phyloP scores from a whole-genome alignment of 257 asterid genomes.

The Verbena officinalis region DNA sequence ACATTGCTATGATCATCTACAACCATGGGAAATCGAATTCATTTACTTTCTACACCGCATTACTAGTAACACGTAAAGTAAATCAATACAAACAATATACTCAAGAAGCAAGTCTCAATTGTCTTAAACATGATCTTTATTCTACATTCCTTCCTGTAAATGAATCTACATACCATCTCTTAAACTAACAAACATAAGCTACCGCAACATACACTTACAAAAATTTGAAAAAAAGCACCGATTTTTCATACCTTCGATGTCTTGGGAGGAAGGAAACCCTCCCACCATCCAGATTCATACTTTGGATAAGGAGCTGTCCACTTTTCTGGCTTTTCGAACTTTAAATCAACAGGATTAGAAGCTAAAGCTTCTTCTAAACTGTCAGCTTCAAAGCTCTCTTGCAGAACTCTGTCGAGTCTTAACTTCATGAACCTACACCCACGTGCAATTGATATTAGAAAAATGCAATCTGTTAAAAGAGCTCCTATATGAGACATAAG shows the following conservation, averaged over 20 bases:
- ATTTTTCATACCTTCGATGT: slow-evolving; percentile 55
- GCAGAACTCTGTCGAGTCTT: slow-evolving; percentile 83
- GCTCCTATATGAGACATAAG: not conserved
- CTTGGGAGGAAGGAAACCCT: slow-evolving; percentile 63
- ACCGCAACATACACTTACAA: slow-evolving; percentile 26
- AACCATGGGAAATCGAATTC: not conserved
- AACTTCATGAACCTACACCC: slow-evolving; percentile 79
- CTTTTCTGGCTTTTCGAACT: slow-evolving; percentile 75
- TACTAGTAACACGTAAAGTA: not conserved
- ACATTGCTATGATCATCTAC: not conserved
- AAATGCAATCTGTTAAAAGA: not conserved
- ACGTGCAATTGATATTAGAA: slow-evolving; percentile 6
- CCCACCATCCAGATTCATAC: slow-evolving; percentile 93
- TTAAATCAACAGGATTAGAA: slow-evolving; percentile 56
- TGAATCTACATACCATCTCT: slow-evolving; percentile 32
- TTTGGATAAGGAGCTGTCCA: slow-evolving; percentile 95
- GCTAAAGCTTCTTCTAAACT: slow-evolving; percentile 81
- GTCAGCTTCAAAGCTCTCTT: slow-evolving; percentile 75
- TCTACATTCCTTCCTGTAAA: slow-evolving; percentile 27
- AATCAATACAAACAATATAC: not conserved
- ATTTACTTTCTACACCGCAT: not conserved
- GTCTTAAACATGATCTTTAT: slow-evolving; percentile 15
- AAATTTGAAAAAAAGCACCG: slow-evolving; percentile 11
- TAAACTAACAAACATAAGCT: slow-evolving; percentile 33
- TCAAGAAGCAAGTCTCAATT: slow-evolving; percentile 14